Evolutionary conservation across 495 filamentous ascomycete species (phyloP).

Genomic region (Tuber borchii): DNA sequence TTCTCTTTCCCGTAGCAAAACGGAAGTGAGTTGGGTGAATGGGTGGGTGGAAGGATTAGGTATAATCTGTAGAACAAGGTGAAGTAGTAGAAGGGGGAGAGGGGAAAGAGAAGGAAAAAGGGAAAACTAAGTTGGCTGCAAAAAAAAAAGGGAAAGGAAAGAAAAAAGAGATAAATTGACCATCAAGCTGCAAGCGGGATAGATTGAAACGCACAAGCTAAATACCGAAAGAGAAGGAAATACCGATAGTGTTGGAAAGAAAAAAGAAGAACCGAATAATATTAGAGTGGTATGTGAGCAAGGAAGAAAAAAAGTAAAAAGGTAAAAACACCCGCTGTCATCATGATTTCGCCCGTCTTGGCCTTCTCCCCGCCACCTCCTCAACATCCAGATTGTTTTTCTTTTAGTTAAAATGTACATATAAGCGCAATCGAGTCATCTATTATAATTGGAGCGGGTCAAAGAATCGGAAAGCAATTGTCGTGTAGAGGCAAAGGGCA

Average conservation of each 20-base stretch:
- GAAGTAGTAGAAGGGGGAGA: conserved; percentile 4
- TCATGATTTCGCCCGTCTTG: neutral
- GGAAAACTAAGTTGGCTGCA: conserved; percentile 15
- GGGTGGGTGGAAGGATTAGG: neutral
- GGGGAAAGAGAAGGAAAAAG: conserved; percentile 5
- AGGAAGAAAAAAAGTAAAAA: neutral
- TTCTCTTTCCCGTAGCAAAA: neutral
- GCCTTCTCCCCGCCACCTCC: neutral
- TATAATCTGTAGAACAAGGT: conserved; percentile 23
- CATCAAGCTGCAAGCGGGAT: neutral
- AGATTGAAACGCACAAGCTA: neutral
- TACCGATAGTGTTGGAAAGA: neutral
- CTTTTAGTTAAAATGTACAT: neutral
- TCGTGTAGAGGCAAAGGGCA: neutral
- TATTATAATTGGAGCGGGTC: neutral
- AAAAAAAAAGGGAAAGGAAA: conserved; percentile 21
- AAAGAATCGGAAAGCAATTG: neutral
- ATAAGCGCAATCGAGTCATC: neutral
- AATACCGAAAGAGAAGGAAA: neutral
- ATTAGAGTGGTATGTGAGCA: neutral
- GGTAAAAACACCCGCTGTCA: neutral
- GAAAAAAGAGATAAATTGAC: conserved; percentile 4
- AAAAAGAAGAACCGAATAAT: neutral
- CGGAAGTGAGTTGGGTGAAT: conserved; percentile 1
- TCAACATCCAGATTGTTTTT: neutral